phyloP scores from a whole-genome alignment of 73 alveolate species.

The Breviolum minutum region DNA sequence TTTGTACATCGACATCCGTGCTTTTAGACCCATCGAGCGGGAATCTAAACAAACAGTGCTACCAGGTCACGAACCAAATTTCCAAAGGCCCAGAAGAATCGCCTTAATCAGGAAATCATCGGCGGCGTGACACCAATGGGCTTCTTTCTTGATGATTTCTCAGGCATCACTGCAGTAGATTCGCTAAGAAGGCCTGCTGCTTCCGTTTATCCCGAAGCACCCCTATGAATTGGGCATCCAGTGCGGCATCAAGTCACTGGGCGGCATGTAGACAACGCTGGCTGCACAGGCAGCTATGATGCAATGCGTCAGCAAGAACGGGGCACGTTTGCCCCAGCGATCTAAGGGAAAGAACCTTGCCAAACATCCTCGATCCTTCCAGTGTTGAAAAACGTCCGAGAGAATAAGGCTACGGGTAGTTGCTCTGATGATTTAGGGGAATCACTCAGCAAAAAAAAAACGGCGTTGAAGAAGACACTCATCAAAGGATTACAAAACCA shows the following conservation, averaged over 20 bases:
- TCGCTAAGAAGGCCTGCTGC: neutral
- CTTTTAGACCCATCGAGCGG: neutral
- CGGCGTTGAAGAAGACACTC: neutral
- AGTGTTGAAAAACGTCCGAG: neutral
- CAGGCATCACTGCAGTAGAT: neutral
- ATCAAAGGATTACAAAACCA: neutral
- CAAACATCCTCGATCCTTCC: slow-evolving; percentile 48
- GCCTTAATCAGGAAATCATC: neutral
- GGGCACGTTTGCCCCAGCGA: slow-evolving; percentile 86
- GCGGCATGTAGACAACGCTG: slow-evolving; percentile 69
- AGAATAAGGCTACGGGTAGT: neutral
- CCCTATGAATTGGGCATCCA: no score
- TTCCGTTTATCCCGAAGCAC: neutral
- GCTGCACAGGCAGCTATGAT: slow-evolving; percentile 73
- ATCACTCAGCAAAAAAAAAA: neutral
- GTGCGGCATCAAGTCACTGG: neutral
- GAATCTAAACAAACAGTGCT: no score
- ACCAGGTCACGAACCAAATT: slow-evolving; percentile 47
- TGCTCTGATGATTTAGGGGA: neutral
- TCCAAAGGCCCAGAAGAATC: slow-evolving; percentile 57
- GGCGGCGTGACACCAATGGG: neutral
- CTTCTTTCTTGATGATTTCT: neutral
- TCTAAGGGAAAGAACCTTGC: slow-evolving; percentile 71
- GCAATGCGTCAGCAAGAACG: slow-evolving; percentile 68
- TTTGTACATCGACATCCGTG: no score